Conservation (phyloP, 108 stramenopile genomes). For the Schizochytrium sp. region DNA sequence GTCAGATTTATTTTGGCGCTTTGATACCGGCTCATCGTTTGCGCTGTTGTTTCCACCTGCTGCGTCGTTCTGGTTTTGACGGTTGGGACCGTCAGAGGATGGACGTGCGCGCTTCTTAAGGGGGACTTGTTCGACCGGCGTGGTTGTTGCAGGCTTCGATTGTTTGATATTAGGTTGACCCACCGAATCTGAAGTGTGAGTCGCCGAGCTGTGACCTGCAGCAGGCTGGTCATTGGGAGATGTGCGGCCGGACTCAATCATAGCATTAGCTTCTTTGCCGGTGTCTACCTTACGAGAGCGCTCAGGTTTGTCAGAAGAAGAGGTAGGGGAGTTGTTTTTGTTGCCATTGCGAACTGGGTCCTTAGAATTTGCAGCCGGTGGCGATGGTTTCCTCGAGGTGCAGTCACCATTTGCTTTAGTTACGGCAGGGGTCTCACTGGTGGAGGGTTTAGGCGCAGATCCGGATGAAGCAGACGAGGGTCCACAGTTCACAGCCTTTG, state of each 20-base stretch:
- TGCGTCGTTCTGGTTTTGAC: background rate
- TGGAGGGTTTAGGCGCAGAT: no score
- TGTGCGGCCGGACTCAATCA: background rate
- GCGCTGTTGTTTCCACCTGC: background rate
- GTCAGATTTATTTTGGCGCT: background rate
- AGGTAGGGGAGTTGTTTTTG: background rate
- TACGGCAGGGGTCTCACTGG: no score
- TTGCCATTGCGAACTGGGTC: no score
- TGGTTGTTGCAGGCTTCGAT: background rate
- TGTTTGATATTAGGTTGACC: background rate
- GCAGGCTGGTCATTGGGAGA: constrained; percentile 12
- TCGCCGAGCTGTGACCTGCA: constrained; percentile 20
- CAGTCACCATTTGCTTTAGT: no score
- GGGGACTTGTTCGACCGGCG: background rate
- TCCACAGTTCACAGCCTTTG: no score
- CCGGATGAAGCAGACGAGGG: no score
- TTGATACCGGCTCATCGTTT: background rate
- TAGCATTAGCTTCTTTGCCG: no score
- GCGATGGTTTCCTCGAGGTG: no score
- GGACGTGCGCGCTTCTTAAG: constrained; percentile 7
- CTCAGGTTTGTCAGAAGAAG: background rate
- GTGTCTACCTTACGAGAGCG: background rate
- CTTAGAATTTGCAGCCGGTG: no score
- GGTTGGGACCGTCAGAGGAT: background rate
- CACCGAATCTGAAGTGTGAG: background rate